Conservation (phyloP, 805 yeast genomes). For the Myxozyma vanderwaltii region DNA sequence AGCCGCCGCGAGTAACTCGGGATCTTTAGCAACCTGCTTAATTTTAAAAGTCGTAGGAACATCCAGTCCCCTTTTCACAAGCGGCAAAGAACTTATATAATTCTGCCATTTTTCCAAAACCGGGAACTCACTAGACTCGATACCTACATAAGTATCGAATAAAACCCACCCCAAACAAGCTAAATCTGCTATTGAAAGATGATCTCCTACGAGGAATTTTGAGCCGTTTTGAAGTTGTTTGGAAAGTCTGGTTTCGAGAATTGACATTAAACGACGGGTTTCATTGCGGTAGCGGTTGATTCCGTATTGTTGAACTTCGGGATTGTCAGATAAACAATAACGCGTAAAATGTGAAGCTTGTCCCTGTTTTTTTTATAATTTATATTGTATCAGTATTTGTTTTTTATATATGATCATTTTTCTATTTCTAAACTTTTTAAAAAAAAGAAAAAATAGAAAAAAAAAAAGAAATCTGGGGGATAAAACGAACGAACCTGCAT, state of each 20-base stretch:
- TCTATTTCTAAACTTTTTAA: no score
- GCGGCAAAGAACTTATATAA: slow-evolving; percentile 86
- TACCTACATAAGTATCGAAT: slow-evolving; percentile 21
- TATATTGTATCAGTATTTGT: no score
- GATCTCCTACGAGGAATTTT: slow-evolving; percentile 63
- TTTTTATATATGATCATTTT: no score
- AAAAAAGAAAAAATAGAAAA: no score
- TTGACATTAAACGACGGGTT: slow-evolving; percentile 56
- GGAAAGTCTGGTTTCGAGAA: slow-evolving; percentile 52
- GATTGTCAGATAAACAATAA: slow-evolving; percentile 43
- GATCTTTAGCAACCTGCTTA: slow-evolving; percentile 18
- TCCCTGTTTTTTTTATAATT: slow-evolving; percentile 50
- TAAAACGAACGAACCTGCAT: slow-evolving; percentile 67
- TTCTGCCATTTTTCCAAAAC: slow-evolving; percentile 89
- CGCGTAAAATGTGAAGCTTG: slow-evolving; percentile 54
- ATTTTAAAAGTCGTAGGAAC: slow-evolving; percentile 30
- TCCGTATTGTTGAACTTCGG: slow-evolving; percentile 57
- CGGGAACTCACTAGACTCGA: slow-evolving; percentile 43
- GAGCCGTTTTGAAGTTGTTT: slow-evolving; percentile 44
- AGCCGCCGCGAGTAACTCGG: slow-evolving; percentile 2
- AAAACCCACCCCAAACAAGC: slow-evolving; percentile 21
- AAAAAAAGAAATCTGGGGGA: no score
- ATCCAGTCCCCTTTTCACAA: slow-evolving; percentile 50
- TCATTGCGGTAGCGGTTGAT: slow-evolving; percentile 56
- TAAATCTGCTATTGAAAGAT: slow-evolving; percentile 55